Base-by-base conservation (phyloP, 345 rosid genomes). In the Eucalyptus erythrocorys region DNA sequence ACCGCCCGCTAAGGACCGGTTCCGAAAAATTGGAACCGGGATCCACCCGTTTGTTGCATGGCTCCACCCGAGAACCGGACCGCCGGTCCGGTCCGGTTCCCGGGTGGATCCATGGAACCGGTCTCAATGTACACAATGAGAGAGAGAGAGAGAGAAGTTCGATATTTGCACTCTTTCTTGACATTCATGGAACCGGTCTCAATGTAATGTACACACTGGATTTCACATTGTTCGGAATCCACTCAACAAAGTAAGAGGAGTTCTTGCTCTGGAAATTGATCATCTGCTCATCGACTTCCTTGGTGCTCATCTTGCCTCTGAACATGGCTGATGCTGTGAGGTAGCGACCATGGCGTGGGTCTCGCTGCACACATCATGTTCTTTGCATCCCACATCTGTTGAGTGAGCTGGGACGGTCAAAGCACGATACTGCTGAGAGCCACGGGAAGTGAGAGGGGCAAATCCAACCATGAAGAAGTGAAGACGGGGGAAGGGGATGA, bases 241-340 rank as follows among this genome's bases (percentile, higher is more conserved):
- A 91, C 89, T 89, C 91, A 47, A 89, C 91, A 66, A 91, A 91
- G 91, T 91, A 90, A 34, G 92, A 91, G 11, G 92, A 91, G 82
- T 91, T 91, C 91, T 91, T 91, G 92, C 89, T 91, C 87, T 91
- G 91, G 88, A 91, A 89, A 76, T 91, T 91, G 87, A 91, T 91
- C 89, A 91, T 91, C 87, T 91, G 92, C 87, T 91, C 92, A 37
- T 91, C 92, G 6, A 91, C 92, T 85, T 89, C 91, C 85, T 89
- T 89, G 53, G 91, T 89, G 87, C 91, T 89, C 91, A 90, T 90
- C 90, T 90, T 90, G 87, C 91, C 91, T 27, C 91, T 87, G 89
- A 90, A 90, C 91, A 90, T 90, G 87, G 91, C 91, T 26, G 91
- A 90, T 21, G 91, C 91, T 3, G 91, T 90, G 86, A 90, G 91